A percentile compares a stretch with the other conserved stretches of the same genome.
Conservation (phyloP, 2,329 filamentous ascomycete species). For the Juglanconis sp. region DNA sequence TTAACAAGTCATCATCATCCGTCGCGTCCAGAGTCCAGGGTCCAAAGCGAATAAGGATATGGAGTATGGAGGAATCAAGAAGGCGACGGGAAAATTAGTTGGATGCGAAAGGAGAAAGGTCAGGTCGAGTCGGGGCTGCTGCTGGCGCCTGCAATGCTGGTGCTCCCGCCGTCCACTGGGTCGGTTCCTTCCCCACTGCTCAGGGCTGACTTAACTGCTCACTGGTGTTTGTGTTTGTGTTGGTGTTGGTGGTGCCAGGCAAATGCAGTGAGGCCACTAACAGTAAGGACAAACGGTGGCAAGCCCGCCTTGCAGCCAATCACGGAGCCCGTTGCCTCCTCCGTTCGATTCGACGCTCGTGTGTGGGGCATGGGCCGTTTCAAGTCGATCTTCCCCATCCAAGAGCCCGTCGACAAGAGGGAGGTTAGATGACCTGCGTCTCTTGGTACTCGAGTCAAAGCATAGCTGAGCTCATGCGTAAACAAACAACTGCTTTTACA, state of each 20-base stretch:
- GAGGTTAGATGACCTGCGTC: too few species aligned
- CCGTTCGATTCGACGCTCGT: too few species aligned
- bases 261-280: neutral
- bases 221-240: too few species aligned
- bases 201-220: too few species aligned
- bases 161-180: neutral
- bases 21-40: neutral
- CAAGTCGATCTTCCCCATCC: too few species aligned
- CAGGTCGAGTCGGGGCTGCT: neutral
- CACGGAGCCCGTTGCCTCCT: neutral
- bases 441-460: too few species aligned
- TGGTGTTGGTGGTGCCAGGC: neutral
- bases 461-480: too few species aligned
- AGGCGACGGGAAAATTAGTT: neutral
- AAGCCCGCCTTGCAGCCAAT: neutral
- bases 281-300: neutral
- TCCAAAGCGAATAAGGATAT: neutral
- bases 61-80: neutral
- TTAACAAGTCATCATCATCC: slow-evolving; percentile 16
- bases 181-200: too few species aligned
- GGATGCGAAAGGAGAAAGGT: neutral
- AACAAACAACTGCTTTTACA: too few species aligned
- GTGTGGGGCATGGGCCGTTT: too few species aligned
- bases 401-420: too few species aligned
- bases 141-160: neutral